phyloP scores from a whole-genome alignment of 345 rosid species.

The Boechera divaricarpa region DNA sequence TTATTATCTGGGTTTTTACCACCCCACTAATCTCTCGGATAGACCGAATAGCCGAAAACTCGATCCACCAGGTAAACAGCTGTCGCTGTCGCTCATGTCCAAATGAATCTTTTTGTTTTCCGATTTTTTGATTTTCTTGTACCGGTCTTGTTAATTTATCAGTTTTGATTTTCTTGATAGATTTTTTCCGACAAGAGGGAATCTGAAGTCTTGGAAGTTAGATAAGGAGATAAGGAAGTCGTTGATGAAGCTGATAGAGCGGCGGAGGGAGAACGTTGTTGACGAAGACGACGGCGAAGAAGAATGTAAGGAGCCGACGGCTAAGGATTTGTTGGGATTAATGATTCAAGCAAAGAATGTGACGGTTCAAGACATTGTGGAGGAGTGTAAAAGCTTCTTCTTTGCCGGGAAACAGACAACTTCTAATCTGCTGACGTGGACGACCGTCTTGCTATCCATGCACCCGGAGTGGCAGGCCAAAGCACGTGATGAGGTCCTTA shows the following conservation, averaged over 20 bases:
- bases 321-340: constrained; percentile 59
- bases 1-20: too few species aligned
- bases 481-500: constrained; percentile 81
- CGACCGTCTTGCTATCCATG: constrained; percentile 69
- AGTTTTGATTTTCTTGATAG: constrained; percentile 36
- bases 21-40: too few species aligned
- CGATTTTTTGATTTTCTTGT: neutral
- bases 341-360: constrained; percentile 61
- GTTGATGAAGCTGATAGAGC: constrained; percentile 59
- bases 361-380: constrained; percentile 64
- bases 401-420: constrained; percentile 96
- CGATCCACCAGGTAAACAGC: too few species aligned
- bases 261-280: constrained; percentile 43
- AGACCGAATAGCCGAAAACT: too few species aligned
- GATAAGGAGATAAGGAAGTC: constrained; percentile 69
- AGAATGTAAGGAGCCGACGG: constrained; percentile 20
- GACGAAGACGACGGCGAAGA: constrained; percentile 2
- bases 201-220: constrained; percentile 73
- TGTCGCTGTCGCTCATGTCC: too few species aligned
- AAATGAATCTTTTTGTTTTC: neutral
- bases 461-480: constrained; percentile 90
- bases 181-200: constrained; percentile 73
- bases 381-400: constrained; percentile 92
- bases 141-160: neutral
- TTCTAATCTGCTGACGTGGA: constrained; percentile 85